A percentile compares a stretch with the other conserved stretches of the same genome.
These are phyloP conservation scores for Eremothecium cymbalariae DNA, from an alignment of 1,139 yeast species.

Conservation along the genomic window DNA sequence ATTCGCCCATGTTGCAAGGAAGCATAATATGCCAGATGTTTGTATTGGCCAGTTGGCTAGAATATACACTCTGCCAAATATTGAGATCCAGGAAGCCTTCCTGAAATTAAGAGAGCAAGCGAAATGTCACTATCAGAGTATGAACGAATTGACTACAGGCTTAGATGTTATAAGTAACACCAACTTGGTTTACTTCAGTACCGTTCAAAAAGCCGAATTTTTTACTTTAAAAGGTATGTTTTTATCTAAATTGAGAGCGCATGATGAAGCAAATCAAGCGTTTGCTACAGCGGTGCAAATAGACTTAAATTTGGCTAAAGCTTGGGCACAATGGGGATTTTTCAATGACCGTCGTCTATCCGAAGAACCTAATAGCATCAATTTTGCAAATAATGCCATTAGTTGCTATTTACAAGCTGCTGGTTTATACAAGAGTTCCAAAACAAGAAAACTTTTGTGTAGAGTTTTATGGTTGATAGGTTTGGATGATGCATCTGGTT, in stretches of 20 bases:
- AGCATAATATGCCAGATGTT: conserved; percentile 94
- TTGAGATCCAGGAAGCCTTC: conserved; percentile 97
- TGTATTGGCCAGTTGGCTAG: conserved; percentile 88
- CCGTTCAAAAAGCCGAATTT: conserved; percentile 96
- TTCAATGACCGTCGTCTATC: conserved; percentile 85
- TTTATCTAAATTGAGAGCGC: conserved; percentile 77
- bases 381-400: conserved; percentile 86
- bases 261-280: conserved; percentile 94
- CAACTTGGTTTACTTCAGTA: conserved; percentile 88
- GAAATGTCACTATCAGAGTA: conserved; percentile 88
- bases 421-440: conserved; percentile 86
- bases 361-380: conserved; percentile 75
- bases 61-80: conserved; percentile 92
- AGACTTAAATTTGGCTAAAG: conserved; percentile 87
- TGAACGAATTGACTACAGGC: conserved; percentile 83
- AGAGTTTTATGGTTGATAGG: conserved; percentile 91
- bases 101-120: conserved; percentile 94
- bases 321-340: conserved; percentile 99
- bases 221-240: conserved; percentile 97
- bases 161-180: conserved; percentile 95
- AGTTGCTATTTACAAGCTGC: conserved; percentile 97
- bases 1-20: conserved; percentile 96
- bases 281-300: conserved; percentile 96
- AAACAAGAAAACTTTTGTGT: conserved; percentile 79
- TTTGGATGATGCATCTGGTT: conserved; percentile 77